Conservation (phyloP, 768 basidiomycete genomes). For the Psilocybe azurescens region DNA sequence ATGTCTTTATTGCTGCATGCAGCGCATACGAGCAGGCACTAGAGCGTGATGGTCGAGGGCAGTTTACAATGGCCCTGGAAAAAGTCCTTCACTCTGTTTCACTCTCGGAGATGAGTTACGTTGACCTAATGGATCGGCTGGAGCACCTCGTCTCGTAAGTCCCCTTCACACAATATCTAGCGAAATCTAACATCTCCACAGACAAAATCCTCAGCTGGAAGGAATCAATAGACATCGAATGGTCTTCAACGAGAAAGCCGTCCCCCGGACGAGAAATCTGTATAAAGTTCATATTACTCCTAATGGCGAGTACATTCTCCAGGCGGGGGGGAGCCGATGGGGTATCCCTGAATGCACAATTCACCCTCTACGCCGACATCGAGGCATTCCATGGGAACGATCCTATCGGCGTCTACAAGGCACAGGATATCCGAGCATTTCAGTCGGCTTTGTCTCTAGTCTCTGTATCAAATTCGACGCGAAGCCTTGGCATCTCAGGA, state of each 20-base stretch:
- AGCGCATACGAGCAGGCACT: background rate
- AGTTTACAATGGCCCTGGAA: background rate
- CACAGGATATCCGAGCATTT: background rate
- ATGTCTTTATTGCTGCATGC: slow-evolving; percentile 4
- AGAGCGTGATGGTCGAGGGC: background rate
- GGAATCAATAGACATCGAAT: background rate
- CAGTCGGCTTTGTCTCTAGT: background rate
- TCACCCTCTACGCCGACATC: background rate
- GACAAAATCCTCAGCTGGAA: background rate
- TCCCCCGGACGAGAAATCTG: background rate
- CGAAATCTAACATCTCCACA: background rate
- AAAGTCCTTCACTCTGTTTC: background rate
- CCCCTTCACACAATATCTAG: too few relatives aligned
- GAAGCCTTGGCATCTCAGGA: background rate
- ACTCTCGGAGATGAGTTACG: background rate
- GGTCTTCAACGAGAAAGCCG: background rate
- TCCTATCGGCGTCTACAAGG: background rate
- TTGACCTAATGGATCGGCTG: background rate
- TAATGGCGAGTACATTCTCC: background rate
- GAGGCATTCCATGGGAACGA: background rate
- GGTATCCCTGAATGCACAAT: background rate
- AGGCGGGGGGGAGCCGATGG: background rate
- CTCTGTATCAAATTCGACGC: background rate
- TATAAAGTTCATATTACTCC: background rate
- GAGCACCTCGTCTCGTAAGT: background rate